Conservation (phyloP, 371 early-diverging fungal genomes). For the Smittium culicis region DNA sequence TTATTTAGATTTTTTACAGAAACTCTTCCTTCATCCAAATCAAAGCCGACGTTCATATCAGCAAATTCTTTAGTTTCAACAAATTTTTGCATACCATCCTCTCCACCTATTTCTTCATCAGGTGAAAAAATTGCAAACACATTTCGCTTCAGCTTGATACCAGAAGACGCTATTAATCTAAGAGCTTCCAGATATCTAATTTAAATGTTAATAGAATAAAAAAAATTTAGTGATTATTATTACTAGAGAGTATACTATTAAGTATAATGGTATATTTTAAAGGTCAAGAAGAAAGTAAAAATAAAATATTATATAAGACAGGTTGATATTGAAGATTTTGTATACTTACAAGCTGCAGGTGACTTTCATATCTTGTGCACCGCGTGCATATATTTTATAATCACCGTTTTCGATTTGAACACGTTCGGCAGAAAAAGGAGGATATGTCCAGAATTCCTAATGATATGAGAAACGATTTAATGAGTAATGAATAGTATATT, state of each 20-base stretch:
- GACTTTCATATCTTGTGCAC: constrained; percentile 76
- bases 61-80: constrained; percentile 44
- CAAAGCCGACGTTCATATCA: constrained; percentile 53
- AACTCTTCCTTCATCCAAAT: constrained; percentile 63
- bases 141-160: constrained; percentile 41
- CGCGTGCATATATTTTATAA: constrained; percentile 56
- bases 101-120: constrained; percentile 73
- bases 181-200: constrained; percentile 53
- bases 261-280: not conserved
- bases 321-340: not conserved
- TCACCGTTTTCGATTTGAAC: constrained; percentile 34
- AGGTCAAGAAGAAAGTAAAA: not conserved
- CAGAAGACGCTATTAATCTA: constrained; percentile 37
- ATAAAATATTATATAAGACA: not conserved
- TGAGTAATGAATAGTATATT: no score
- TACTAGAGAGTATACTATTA: not conserved
- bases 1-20: constrained; percentile 38
- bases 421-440: constrained; percentile 55
- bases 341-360: constrained; percentile 35
- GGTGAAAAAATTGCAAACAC: constrained; percentile 58
- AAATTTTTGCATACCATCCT: constrained; percentile 51
- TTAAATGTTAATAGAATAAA: not conserved
- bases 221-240: not conserved
- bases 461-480: not conserved
- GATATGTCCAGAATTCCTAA: constrained; percentile 47